These are phyloP conservation scores for Pseudogymnoascus sp. DNA, from an alignment of 2,329 filamentous ascomycete species.

Conservation along the genomic window DNA sequence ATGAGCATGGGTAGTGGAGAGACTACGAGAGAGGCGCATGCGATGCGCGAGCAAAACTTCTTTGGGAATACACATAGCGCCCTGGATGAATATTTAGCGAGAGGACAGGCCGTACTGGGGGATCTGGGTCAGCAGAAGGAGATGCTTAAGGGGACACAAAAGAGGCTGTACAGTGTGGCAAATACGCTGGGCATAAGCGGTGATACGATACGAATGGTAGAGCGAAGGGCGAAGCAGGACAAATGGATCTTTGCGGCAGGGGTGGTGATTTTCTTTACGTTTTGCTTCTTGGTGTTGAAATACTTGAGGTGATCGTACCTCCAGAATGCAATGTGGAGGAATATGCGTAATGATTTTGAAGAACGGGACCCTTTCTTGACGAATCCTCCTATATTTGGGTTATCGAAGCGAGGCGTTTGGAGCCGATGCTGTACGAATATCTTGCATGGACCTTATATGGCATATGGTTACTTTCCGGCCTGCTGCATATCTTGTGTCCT, in stretches of 20 bases:
- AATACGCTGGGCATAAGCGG: constrained; percentile 90
- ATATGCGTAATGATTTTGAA: constrained; percentile 1
- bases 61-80: constrained; percentile 72
- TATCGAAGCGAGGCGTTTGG: background rate
- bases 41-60: constrained; percentile 82
- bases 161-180: constrained; percentile 79
- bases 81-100: constrained; percentile 86
- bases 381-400: background rate
- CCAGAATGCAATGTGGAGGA: background rate
- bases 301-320: constrained; percentile 53
- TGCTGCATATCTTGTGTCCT: background rate
- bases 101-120: constrained; percentile 80
- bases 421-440: constrained; percentile 3
- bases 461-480: background rate
- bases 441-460: background rate
- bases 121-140: constrained; percentile 86
- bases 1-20: constrained; percentile 48
- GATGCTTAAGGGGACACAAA: constrained; percentile 91
- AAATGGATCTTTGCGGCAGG: constrained; percentile 96
- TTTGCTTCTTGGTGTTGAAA: constrained; percentile 86
- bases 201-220: constrained; percentile 95
- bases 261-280: constrained; percentile 76
- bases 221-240: constrained; percentile 82
- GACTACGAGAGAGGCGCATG: constrained; percentile 67
- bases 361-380: background rate